Base-by-base conservation (phyloP, 1,284 basidiomycete genomes). In the Phylloboletellus chloephorus region DNA sequence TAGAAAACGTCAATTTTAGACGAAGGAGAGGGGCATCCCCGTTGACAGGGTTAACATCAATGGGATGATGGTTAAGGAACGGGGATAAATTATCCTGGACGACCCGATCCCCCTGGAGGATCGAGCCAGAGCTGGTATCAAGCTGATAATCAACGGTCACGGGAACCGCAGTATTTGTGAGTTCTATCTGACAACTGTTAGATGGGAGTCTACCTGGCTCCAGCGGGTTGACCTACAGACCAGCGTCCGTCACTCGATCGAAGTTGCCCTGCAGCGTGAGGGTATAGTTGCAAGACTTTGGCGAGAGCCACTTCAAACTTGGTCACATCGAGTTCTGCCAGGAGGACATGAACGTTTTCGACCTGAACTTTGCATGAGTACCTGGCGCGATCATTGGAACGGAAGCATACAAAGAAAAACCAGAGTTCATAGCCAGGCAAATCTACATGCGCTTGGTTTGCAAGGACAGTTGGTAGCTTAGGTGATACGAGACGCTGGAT, bases 281-380 rank as follows among this genome's bases (percentile, higher is more conserved):
- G 60, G 28, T 52, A 62, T 1, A 51, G 3, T 13, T 47, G 51
- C 17, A 60, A 32, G 8, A 37, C 35, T 17, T 28, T 37, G 16
- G 47, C 39, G 9, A 62, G 35, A 4, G 60, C 55, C 4, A 37
- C 28, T 3, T 31, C 20, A 15, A 63, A 60, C 11, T 22, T 33
- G 3, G 41, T n/a, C 0, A 51, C 6, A 13, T 61, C 46, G 6
- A 65, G 26, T 8, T 31, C 21, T 9, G 32, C 25, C 6, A 57
- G 54, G 3, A 65, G 15, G 15, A 55, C 44, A 23, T 57, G 51
- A 5, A 64, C 53, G 26, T 58, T 60, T 26, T 60, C 48, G 26
- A 65, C 54, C 38, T 39, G 25, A 32, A 29, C 13, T 5, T 20
- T 7, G 7, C 4, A 28, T 49, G 32, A 46, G 34, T 11, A 11